A percentile compares a stretch with the other conserved stretches of the same genome.
These are phyloP conservation scores for Murraya paniculata DNA, from an alignment of 345 rosid species.

Conservation along the genomic window DNA sequence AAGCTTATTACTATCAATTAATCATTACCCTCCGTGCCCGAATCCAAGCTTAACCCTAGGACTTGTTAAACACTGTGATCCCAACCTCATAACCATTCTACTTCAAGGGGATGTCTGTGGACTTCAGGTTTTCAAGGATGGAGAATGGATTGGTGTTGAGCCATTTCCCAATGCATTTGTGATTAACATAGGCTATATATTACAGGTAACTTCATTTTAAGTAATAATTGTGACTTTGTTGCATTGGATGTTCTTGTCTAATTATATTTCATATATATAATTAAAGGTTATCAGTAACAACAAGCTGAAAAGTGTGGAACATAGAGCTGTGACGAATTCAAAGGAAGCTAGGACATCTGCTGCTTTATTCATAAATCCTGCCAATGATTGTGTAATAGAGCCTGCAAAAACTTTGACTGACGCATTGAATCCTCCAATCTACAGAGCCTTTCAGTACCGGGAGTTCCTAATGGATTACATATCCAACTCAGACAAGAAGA, in stretches of 20 bases:
- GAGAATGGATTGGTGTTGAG: constrained; percentile 30
- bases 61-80: constrained; percentile 29
- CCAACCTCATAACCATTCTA: constrained; percentile 26
- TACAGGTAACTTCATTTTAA: constrained; percentile 5
- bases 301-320: constrained; percentile 32
- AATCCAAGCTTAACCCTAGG: constrained; percentile 41
- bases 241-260: neutral
- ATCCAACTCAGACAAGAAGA: neutral
- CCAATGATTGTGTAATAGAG: constrained; percentile 9
- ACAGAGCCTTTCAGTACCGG: constrained; percentile 11
- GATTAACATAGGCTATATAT: constrained; percentile 24
- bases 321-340: constrained; percentile 32
- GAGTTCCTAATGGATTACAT: constrained; percentile 6
- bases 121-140: constrained; percentile 37
- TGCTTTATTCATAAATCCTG: constrained; percentile 22
- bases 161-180: constrained; percentile 36
- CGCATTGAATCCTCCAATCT: constrained; percentile 11
- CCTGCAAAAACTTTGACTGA: constrained; percentile 18
- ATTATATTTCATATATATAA: too few relatives aligned
- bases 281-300: constrained; percentile 30
- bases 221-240: neutral
- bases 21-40: constrained; percentile 38
- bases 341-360: constrained; percentile 24
- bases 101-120: constrained; percentile 34
- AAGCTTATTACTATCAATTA: constrained; percentile 17